Base-by-base conservation (phyloP, 176 grass and related monocot genomes). In the Rhipidocladum racemiflorum region DNA sequence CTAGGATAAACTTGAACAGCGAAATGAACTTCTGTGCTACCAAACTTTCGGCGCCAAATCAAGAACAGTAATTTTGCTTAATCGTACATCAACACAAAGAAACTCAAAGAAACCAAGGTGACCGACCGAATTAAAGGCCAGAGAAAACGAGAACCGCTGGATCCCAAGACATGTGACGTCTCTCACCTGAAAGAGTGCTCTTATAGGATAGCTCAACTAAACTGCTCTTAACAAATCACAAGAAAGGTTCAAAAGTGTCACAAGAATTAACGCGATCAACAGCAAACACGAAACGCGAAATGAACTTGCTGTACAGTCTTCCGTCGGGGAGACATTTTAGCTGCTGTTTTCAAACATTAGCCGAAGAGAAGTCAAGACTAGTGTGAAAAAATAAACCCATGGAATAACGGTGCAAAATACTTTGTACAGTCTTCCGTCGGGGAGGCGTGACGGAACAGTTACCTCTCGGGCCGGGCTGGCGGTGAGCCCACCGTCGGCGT, bases 161-260 rank as follows among this genome's bases (percentile, higher is more conserved):
- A 55, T 51, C 4, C n/a, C 3, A 60, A n/a, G 51, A 59, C 49
- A 56, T 81, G 67, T 45, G 0, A 24, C 36, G 61, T 44, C 13
- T 74, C 75, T 80, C 61, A 21, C 42, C 68, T 25, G 72, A 80
- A 85, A 85, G 53, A 0, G 5, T 27, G n/a, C 12, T 24, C 28
- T 9, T 2, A 34, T 21, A 89, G 24, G 76, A 85, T 76, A 7
- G 82, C 55, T 85, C 53, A 81, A 81, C 82, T 49, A 46, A 46
- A 44, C 27, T 32, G 0, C 13, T 32, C 39, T 46, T 49, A 51
- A 69, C 6, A 24, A 44, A 70, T 85, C 87, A 89, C 82, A 85
- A 70, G 82, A 85, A 81, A 85, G 35, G 54, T 27, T 76, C 54
- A 80, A 75, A 85, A 84, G 82, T n/a, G 7, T 16, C 40, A 34